Evolutionary conservation across 257 asterid genomes (phyloP).

Genomic region (Solanum chiquidenum): DNA sequence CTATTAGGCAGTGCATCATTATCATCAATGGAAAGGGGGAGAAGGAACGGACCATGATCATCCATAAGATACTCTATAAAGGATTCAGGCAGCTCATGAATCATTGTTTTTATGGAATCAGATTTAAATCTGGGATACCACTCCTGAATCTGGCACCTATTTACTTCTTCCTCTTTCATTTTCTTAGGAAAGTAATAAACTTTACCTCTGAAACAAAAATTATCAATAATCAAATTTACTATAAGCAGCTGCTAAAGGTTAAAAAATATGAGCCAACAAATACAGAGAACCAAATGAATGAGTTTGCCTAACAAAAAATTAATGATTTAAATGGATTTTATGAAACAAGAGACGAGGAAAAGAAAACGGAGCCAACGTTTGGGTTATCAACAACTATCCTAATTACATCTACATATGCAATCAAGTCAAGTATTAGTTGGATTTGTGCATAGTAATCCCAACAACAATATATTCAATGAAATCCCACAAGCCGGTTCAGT

Average conservation of each 20-base stretch:
- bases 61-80: slow-evolving; percentile 56
- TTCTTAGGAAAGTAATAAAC: not conserved
- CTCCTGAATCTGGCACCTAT: slow-evolving; percentile 84
- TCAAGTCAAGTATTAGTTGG: not conserved
- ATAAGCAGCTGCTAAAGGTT: not conserved
- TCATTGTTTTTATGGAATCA: slow-evolving; percentile 47
- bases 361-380: not conserved
- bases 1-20: slow-evolving; percentile 77
- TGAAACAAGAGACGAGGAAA: not conserved
- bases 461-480: not conserved
- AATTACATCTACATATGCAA: not conserved
- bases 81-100: slow-evolving; percentile 67
- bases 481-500: not conserved
- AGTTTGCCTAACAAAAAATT: not conserved
- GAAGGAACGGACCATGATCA: slow-evolving; percentile 69
- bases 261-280: not conserved
- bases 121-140: slow-evolving; percentile 81
- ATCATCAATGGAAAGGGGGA: slow-evolving; percentile 53
- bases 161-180: slow-evolving; percentile 69
- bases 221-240: not conserved
- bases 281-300: not conserved
- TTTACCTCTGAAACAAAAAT: not conserved
- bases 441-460: not conserved
- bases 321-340: not conserved
- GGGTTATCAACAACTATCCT: not conserved